Conservation (phyloP, 1,139 yeast species). For the Spencermartinsiella ligniputridi region DNA sequence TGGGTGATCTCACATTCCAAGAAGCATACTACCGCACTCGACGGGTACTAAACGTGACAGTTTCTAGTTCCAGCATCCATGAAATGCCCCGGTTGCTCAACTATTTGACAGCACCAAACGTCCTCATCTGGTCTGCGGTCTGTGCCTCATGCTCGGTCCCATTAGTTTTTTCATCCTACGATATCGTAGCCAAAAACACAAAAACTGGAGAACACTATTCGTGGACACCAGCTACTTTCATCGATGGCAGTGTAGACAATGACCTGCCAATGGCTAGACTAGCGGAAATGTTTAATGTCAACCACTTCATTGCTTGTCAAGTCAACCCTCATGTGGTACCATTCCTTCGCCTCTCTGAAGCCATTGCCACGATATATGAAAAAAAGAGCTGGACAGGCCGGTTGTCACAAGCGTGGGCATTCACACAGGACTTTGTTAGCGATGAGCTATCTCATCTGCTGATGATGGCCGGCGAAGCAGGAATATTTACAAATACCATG, state of each 20-base stretch:
- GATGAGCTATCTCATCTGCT: constrained; percentile 76
- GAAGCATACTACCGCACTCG: constrained; percentile 88
- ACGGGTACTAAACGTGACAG: constrained; percentile 78
- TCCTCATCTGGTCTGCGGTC: constrained; percentile 89
- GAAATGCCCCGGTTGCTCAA: constrained; percentile 57
- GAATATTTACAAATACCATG: constrained; percentile 66
- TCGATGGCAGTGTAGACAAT: constrained; percentile 94
- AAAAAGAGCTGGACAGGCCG: not conserved
- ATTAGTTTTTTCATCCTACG: constrained; percentile 80
- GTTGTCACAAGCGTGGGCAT: constrained; percentile 30
- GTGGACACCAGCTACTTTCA: constrained; percentile 86
- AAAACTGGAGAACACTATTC: constrained; percentile 59
- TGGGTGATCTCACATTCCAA: constrained; percentile 93
- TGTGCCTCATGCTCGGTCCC: constrained; percentile 97
- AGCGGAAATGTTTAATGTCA: constrained; percentile 94
- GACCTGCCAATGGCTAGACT: constrained; percentile 87
- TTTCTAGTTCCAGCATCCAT: constrained; percentile 63
- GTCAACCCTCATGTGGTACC: constrained; percentile 97
- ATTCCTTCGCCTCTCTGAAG: constrained; percentile 44
- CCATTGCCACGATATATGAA: constrained; percentile 18
- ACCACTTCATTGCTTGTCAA: constrained; percentile 94
- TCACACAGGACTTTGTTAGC: constrained; percentile 46
- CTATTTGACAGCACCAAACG: constrained; percentile 92
- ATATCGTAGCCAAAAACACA: constrained; percentile 78
- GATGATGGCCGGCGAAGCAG: constrained; percentile 68